phyloP scores from a whole-genome alignment of 345 rosid genomes.

The Orychophragmus violaceus region DNA sequence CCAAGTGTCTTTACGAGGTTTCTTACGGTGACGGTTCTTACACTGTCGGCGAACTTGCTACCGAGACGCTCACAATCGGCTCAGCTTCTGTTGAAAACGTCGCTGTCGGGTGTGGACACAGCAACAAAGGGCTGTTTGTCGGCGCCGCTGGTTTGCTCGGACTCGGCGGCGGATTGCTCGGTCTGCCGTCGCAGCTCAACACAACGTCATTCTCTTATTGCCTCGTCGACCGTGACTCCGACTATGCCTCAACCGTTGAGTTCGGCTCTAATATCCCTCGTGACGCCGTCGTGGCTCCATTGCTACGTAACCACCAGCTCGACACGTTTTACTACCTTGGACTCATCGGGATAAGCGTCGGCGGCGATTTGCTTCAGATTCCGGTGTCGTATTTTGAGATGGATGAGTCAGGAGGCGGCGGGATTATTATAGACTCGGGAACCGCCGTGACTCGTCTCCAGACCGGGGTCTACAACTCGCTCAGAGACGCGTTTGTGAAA shows the following conservation, averaged over 20 bases:
- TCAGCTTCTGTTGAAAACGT: conserved; percentile 45
- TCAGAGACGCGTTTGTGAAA: conserved; percentile 54
- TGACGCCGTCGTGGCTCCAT: conserved; percentile 51
- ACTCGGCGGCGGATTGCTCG: conserved; percentile 79
- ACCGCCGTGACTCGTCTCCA: conserved; percentile 78
- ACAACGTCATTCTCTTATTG: conserved; percentile 64
- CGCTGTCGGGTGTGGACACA: conserved; percentile 89
- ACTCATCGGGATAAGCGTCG: conserved; percentile 62
- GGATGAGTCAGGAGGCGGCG: conserved; percentile 65
- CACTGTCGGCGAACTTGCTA: conserved; percentile 74
- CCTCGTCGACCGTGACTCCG: conserved; percentile 84
- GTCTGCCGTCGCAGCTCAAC: conserved; percentile 71
- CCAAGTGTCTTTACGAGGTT: conserved; percentile 71
- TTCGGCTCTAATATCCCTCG: conserved; percentile 39
- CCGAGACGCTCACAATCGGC: conserved; percentile 66
- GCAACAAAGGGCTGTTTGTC: conserved; percentile 64
- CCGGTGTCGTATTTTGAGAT: conserved; percentile 50
- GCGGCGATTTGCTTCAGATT: conserved; percentile 48
- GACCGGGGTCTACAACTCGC: conserved; percentile 41
- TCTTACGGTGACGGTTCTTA: conserved; percentile 89
- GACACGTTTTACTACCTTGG: conserved; percentile 74
- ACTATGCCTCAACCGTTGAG: conserved; percentile 64
- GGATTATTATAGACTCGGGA: conserved; percentile 82
- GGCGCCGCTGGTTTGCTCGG: conserved; percentile 91
- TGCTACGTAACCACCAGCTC: conserved; percentile 55